Base-by-base conservation (phyloP, 345 rosid genomes). In the Citrus cavaleriei region DNA sequence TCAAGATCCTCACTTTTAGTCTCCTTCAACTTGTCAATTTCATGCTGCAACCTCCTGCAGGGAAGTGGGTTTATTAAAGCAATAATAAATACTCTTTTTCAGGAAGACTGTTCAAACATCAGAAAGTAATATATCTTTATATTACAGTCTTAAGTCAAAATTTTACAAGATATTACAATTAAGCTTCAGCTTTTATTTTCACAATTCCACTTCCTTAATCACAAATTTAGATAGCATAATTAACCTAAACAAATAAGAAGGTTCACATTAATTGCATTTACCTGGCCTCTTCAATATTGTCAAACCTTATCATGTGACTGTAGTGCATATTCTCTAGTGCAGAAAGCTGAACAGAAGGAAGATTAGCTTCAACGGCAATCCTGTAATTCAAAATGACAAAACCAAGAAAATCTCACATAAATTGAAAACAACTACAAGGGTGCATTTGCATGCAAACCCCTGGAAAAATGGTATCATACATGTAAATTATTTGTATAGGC, bases 281-380 rank as follows among this genome's bases (percentile, higher is more conserved):
- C 99, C 97, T 96, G 82, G 97, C 89, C 88, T 92, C 85, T 70
- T 90, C 89, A 82, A 84, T 81, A 83, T 96, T 85, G 84, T 90
- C 91, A 90, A 94, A 91, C 89, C 99, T 89, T 75, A 96, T 94
- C 97, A 94, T 94, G 86, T 93, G 89, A 90, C 91, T 91, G 72
- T 96, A 96, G 76, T 94, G 98, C 97, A 96, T 93, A 81, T 87
- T 92, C 85, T 96, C 98, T 66, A 96, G 83, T 57, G 98, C 98
- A 75, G 90, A 80, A 84, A 94, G 89, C 86, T 96, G 94, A 81
- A 87, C 38, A 18, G 90, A 81, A 63, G 90, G 91, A 80, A 89
- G 90, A 32, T 92, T 90, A 77, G 94, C 97, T 83, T 90, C 85
- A 68, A 84, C 79, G 21, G 98, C 94, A 84, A 94, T 86, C 87